These are phyloP conservation scores for Allodekkera sacchari DNA, from an alignment of 805 yeast species.

Conservation along the genomic window DNA sequence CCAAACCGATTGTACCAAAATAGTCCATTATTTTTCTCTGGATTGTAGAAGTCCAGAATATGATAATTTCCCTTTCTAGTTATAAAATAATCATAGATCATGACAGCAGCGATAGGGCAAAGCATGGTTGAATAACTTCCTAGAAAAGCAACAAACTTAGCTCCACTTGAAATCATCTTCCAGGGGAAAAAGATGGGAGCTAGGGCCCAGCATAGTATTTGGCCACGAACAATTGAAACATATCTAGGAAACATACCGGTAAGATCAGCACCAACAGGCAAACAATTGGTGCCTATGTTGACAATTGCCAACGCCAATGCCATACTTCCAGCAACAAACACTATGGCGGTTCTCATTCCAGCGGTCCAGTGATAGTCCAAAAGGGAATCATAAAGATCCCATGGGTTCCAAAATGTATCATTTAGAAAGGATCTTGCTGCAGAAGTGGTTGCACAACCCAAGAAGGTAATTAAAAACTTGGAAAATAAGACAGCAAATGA, in stretches of 20 bases:
- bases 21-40: conserved; percentile 2
- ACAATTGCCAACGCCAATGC: conserved; percentile 29
- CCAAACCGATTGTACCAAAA: no score
- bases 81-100: conserved; percentile 31
- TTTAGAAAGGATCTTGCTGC: conserved; percentile 6
- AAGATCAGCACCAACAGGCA: conserved; percentile 43
- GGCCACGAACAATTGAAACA: conserved; percentile 38
- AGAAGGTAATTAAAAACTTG: conserved; percentile 7
- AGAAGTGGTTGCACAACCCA: conserved; percentile 10
- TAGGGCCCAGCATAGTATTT: conserved; percentile 30
- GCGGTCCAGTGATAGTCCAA: conserved; percentile 29
- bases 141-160: conserved; percentile 25
- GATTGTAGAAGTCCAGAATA: conserved; percentile 9
- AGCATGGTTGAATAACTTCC: conserved; percentile 28
- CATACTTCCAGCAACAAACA: conserved; percentile 42
- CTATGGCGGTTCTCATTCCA: conserved; percentile 39
- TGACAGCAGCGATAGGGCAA: conserved; percentile 31
- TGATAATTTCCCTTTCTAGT: conserved; percentile 30
- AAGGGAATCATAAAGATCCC: conserved; percentile 32
- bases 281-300: conserved; percentile 31
- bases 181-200: no score
- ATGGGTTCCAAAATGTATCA: conserved; percentile 37
- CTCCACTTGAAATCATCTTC: conserved; percentile 27
- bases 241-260: conserved; percentile 38
- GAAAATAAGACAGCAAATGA: conserved; percentile 8